These are phyloP conservation scores for Datura wrightii DNA, from an alignment of 257 asterid species.

Conservation along the genomic window DNA sequence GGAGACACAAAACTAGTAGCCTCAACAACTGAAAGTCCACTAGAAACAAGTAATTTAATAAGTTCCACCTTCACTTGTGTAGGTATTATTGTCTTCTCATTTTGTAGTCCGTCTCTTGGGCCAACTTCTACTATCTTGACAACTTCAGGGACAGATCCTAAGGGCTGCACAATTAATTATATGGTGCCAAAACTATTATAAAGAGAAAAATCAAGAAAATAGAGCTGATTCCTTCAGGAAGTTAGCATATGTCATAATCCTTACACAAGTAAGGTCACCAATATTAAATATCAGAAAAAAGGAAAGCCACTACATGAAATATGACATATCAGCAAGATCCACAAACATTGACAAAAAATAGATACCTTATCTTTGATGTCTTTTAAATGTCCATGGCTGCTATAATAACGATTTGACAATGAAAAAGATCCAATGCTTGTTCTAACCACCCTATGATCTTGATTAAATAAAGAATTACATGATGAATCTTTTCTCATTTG, in stretches of 20 bases:
- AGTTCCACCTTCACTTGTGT: constrained; percentile 82
- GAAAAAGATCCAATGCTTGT: constrained; percentile 29
- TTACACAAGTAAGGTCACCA: neutral
- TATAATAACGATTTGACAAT: constrained; percentile 15
- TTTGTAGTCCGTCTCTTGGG: constrained; percentile 92
- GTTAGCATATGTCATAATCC: constrained; percentile 4
- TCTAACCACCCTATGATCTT: constrained; percentile 40
- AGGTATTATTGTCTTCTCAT: constrained; percentile 83
- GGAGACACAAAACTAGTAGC: constrained; percentile 96
- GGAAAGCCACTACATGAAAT: neutral
- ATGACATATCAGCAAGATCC: neutral
- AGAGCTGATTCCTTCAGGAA: neutral
- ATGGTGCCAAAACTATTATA: neutral
- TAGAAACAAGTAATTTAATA: constrained; percentile 77
- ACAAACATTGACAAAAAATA: neutral
- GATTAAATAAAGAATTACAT: constrained; percentile 37
- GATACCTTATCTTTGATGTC: constrained; percentile 29
- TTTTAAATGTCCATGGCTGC: constrained; percentile 18
- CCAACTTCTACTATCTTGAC: constrained; percentile 96
- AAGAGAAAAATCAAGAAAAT: constrained; percentile 13
- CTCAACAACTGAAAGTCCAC: constrained; percentile 83
- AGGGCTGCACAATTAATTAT: constrained; percentile 46
- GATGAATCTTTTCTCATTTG: constrained; percentile 42
- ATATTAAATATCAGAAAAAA: constrained; percentile 1
- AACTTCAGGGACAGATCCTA: constrained; percentile 63